Percentiles rank a stretch among this genome's conserved stretches.
phyloP scores from a whole-genome alignment of 2,329 filamentous ascomycete genomes.

The Plenodomus lindquistii region DNA sequence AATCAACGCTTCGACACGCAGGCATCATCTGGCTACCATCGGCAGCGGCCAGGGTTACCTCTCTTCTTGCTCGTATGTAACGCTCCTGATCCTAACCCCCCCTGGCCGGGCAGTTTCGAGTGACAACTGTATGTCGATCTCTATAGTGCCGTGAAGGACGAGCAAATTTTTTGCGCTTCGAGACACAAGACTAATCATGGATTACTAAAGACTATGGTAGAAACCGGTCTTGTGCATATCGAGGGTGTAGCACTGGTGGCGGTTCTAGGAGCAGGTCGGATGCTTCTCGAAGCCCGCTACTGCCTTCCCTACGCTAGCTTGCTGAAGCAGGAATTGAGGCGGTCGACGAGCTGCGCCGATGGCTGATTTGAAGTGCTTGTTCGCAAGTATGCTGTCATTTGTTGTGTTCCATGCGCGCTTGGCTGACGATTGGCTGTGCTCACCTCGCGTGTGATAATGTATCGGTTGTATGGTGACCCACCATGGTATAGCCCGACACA shows the following conservation, averaged over 20 bases:
- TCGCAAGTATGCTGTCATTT: background rate
- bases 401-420: constrained; percentile 5
- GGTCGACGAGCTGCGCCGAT: background rate
- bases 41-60: background rate
- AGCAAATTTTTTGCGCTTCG: background rate
- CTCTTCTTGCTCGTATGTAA: constrained; percentile 3
- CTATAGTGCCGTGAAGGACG: background rate
- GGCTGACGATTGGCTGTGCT: constrained; percentile 2
- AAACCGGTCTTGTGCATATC: background rate
- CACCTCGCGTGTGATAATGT: constrained; percentile 20
- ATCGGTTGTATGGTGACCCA: background rate
- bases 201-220: too few species aligned
- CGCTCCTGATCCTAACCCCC: background rate
- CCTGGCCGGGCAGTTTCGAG: constrained; percentile 1
- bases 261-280: background rate
- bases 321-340: background rate
- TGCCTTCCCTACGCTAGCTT: constrained; percentile 4
- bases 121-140: background rate
- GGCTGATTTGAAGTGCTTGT: background rate
- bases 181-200: background rate
- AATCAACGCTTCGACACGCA: background rate
- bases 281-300: constrained; percentile 15
- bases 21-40: constrained; percentile 1
- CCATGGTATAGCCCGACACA: background rate
- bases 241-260: background rate